Conservation (phyloP, 164 flowering plant species). For the Magnolia changhungtana region DNA sequence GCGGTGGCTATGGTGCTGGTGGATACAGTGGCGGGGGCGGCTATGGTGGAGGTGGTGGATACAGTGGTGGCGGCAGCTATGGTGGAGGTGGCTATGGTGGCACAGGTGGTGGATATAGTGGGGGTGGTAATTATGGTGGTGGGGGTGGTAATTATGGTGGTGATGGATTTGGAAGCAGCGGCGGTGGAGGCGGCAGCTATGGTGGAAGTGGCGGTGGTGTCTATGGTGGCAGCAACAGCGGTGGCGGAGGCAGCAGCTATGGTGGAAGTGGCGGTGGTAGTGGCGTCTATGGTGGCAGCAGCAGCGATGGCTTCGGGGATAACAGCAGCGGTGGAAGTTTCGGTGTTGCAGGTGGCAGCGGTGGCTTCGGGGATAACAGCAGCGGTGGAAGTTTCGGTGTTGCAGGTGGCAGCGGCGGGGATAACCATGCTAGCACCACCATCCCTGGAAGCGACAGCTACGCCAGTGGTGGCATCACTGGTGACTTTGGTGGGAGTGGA, state of each 20-base stretch:
- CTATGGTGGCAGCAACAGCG: conserved; percentile 9
- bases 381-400: conserved; percentile 6
- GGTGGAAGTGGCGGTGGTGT: conserved; percentile 1
- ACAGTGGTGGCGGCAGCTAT: neutral
- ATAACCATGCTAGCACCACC: conserved; percentile 12
- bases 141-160: neutral
- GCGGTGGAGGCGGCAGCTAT: neutral
- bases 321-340: conserved; percentile 5
- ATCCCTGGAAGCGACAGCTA: neutral
- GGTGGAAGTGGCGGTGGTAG: conserved; percentile 7
- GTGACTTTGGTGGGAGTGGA: conserved; percentile 10
- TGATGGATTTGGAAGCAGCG: neutral
- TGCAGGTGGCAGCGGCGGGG: conserved; percentile 9
- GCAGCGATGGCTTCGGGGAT: conserved; percentile 6
- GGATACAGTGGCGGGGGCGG: neutral
- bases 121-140: neutral
- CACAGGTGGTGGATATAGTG: conserved; percentile 10
- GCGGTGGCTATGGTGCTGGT: conserved; percentile 12
- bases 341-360: conserved; percentile 10
- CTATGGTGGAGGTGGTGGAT: neutral
- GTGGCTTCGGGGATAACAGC: conserved; percentile 4
- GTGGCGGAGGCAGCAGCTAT: neutral
- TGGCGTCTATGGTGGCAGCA: neutral
- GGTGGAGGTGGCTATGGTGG: neutral
- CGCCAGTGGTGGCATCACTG: conserved; percentile 6